Base-by-base conservation (phyloP, 371 early-diverging fungal genomes). In the Catenaria anguillulae region DNA sequence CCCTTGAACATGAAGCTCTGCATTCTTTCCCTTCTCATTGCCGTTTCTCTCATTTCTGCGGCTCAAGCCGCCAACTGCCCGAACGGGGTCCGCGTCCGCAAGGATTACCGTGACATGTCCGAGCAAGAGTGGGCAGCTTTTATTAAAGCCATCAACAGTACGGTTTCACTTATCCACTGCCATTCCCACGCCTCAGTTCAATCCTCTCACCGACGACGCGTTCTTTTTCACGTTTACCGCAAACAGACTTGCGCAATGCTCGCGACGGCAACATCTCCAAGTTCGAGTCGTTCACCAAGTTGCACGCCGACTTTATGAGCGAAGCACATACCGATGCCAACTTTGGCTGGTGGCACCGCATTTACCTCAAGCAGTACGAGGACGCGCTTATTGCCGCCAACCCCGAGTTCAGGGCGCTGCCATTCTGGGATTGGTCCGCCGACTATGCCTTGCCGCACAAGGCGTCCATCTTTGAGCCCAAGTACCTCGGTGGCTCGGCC, bases 21-120 rank as follows among this genome's bases (percentile, higher is more conserved):
- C 23, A 13, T 52, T 60, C 26, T 68, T 61, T 29, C 45, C 70
- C 35, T 67, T 73, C 36, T 70, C 68, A 31, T 67, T 71, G 2
- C 69, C 67, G 17, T 68, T 61, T 31, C 54, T 65, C 10, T 64
- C 43, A 55, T 70, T 62, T 37, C 71, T 64, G 37, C n/a, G n/a
- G n/a, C n/a, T n/a, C n/a, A n/a, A n/a, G 37, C 37, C 37, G 13
- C 8, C 13, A 6, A 50, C 10, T 29, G 62, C 42, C 2, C 12
- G 21, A 55, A 55, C 55, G 55, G 55, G 17, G 19, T 33, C 17
- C 6, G 15, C 34, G 29, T 55, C 10, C 33, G 55, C 33, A 55
- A 55, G 55, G 55, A 55, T 15, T 55, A 34, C 36, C 33, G 55
- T 19, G 55, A 55, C 36, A 4, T 55, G 55, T 10, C 55, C 36